Conservation (phyloP, 2,329 filamentous ascomycete species). For the Aureobasidium zeae region DNA sequence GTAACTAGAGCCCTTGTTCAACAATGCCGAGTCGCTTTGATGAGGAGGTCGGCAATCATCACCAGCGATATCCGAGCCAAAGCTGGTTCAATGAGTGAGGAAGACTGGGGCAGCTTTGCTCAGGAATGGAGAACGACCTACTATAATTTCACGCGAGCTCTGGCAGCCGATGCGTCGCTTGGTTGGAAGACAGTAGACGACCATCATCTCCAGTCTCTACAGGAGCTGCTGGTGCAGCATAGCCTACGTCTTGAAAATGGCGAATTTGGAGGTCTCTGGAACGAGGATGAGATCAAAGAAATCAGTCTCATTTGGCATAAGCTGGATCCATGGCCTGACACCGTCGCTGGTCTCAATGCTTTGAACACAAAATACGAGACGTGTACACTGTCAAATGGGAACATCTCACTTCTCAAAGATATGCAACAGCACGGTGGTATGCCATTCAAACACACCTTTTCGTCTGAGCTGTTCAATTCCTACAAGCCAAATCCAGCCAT, state of each 20-base stretch:
- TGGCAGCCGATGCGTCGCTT: conserved; percentile 37
- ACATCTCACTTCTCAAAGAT: conserved; percentile 56
- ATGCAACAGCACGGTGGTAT: conserved; percentile 50
- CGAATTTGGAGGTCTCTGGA: conserved; percentile 44
- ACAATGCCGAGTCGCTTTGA: conserved; percentile 41
- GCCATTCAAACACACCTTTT: conserved; percentile 54
- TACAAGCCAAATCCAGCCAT: conserved; percentile 65
- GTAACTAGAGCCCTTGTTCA: conserved; percentile 51
- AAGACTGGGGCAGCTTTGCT: conserved; percentile 57
- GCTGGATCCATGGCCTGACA: conserved; percentile 60
- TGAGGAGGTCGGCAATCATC: conserved; percentile 37
- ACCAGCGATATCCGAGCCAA: conserved; percentile 40
- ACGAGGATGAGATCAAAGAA: conserved; percentile 29
- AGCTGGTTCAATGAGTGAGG: conserved; percentile 42
- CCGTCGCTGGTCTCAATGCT: conserved; percentile 45
- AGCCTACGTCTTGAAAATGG: conserved; percentile 17
- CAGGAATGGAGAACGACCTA: conserved; percentile 58
- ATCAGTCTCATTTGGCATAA: conserved; percentile 61
- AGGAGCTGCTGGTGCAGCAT: conserved; percentile 47
- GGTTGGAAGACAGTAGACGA: conserved; percentile 63
- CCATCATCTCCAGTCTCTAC: conserved; percentile 57
- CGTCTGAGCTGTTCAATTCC: conserved; percentile 59
- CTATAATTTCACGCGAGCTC: conserved; percentile 41
- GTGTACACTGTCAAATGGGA: conserved; percentile 67
- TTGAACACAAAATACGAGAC: conserved; percentile 49